Evolutionary conservation across 2,329 filamentous ascomycete genomes (phyloP), one percentile per base, ranked within the genome.

Genomic region (Chrysoporthe deuterocubensis): DNA sequence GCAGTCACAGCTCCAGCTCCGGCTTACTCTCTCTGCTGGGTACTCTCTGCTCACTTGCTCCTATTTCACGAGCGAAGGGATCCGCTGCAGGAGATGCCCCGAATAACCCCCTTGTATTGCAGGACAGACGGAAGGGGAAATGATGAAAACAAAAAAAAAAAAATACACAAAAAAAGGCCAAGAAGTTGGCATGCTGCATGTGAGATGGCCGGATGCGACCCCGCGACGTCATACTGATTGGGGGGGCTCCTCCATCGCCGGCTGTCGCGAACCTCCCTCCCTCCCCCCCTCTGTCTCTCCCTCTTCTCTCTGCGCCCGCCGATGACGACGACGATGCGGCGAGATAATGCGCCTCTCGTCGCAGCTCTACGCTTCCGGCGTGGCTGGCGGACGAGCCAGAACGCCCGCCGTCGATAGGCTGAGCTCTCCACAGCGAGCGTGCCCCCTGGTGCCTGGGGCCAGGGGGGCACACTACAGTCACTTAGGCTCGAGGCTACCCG

Each of bases 141-240:
- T 26, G 26, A 26, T 26, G 26, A 26, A 26, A 26, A 26, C n/a
- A 54, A 43, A 9, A 2, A 16, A 42, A 9, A 42, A 42, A 13
- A 21, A 37, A 37, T 26, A 26, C 26, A 54, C 4, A 32, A 43
- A 21, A 4, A 50, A 50, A 16, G 13, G 14, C 7, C 46, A 1
- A n/a, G 48, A 48, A 48, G 58, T 46, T 61, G 58, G 58, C 43
- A 46, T 61, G 58, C 58, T 32, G 26, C 58, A 42, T 54, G 57
- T 44, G 11, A 42, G 40, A 44, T 26, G 37, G 37, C 37, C 57
- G 40, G 58, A 48, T 61, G 58, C 40, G 42, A 46, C 58, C 57
- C 58, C 40, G 58, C 58, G 58, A 61, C 58, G 58, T 61, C 58
- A 61, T 61, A 34, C 16, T n/a, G 9, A 32, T 57, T 34, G 32